phyloP scores from a whole-genome alignment of 768 basidiomycete species.

The Chiua virens region DNA sequence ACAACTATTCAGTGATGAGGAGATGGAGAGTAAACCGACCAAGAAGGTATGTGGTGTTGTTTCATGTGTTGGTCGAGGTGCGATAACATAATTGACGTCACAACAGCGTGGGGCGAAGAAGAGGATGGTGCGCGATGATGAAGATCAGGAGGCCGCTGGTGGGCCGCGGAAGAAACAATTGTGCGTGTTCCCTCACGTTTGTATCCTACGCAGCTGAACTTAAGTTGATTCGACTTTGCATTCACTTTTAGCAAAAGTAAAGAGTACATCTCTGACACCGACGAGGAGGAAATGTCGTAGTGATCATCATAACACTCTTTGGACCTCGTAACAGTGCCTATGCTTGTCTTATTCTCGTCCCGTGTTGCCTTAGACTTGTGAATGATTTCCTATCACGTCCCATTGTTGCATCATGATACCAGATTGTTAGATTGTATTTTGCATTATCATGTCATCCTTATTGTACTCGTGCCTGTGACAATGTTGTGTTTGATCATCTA shows the following conservation, averaged over 20 bases:
- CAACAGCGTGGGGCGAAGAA: constrained; percentile 58
- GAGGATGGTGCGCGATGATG: constrained; percentile 76
- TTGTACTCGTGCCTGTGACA: no score
- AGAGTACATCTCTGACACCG: constrained; percentile 83
- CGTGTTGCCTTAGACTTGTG: no score
- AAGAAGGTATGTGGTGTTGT: constrained; percentile 56
- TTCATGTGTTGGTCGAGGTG: no score
- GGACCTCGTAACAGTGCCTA: no score
- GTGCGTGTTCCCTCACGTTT: constrained; percentile 40
- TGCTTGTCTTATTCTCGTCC: no score
- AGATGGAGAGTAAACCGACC: constrained; percentile 52
- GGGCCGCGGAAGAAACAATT: constrained; percentile 76
- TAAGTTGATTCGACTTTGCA: constrained; percentile 1
- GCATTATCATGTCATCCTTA: no score
- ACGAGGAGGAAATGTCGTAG: constrained; percentile 73
- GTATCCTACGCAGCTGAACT: not conserved
- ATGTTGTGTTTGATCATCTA: no score
- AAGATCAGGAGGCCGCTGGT: constrained; percentile 64
- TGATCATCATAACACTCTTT: not conserved
- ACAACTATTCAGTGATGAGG: constrained; percentile 70
- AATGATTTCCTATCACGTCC: no score
- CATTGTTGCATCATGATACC: no score
- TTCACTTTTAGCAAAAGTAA: constrained; percentile 72
- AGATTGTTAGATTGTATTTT: no score
- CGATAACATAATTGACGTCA: not conserved